Evolutionary conservation across 2,329 filamentous ascomycete species (phyloP).

Genomic region (Colletotrichum karsti): DNA sequence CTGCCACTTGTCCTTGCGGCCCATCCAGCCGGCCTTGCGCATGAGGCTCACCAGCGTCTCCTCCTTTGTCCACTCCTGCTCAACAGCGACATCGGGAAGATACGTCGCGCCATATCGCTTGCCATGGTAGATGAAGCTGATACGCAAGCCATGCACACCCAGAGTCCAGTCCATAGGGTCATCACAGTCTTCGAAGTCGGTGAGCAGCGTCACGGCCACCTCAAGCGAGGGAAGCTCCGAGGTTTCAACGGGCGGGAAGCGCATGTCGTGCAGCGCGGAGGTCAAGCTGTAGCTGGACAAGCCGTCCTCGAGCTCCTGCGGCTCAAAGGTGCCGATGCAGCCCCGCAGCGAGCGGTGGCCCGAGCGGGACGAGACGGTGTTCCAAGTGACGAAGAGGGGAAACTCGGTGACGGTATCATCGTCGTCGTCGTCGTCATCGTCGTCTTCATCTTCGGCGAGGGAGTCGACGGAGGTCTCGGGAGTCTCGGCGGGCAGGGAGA

Average conservation of each 20-base stretch:
- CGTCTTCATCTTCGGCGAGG: constrained; percentile 36
- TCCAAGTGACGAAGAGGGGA: constrained; percentile 96
- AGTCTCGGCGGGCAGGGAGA: constrained; percentile 49
- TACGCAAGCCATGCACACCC: constrained; percentile 86
- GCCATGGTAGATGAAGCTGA: constrained; percentile 80
- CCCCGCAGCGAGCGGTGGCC: constrained; percentile 79
- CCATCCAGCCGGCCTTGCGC: constrained; percentile 93
- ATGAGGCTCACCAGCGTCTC: constrained; percentile 90
- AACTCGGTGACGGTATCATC: constrained; percentile 54
- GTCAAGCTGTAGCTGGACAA: constrained; percentile 84
- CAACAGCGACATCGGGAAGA: constrained; percentile 87
- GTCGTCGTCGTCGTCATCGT: constrained; percentile 26
- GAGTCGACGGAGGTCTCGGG: constrained; percentile 55
- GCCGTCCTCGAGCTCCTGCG: constrained; percentile 76
- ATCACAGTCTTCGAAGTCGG: constrained; percentile 80
- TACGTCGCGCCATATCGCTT: constrained; percentile 87
- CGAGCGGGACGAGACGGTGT: constrained; percentile 67
- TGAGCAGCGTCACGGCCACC: constrained; percentile 82
- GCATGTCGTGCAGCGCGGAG: constrained; percentile 72
- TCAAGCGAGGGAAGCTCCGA: constrained; percentile 66
- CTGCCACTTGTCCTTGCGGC: constrained; percentile 81
- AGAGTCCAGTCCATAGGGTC: constrained; percentile 86
- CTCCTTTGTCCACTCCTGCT: constrained; percentile 96
- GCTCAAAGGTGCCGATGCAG: constrained; percentile 95
- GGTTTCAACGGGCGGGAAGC: constrained; percentile 64